Conservation (phyloP, 768 basidiomycete species). For the Thelephora ganbajun region DNA sequence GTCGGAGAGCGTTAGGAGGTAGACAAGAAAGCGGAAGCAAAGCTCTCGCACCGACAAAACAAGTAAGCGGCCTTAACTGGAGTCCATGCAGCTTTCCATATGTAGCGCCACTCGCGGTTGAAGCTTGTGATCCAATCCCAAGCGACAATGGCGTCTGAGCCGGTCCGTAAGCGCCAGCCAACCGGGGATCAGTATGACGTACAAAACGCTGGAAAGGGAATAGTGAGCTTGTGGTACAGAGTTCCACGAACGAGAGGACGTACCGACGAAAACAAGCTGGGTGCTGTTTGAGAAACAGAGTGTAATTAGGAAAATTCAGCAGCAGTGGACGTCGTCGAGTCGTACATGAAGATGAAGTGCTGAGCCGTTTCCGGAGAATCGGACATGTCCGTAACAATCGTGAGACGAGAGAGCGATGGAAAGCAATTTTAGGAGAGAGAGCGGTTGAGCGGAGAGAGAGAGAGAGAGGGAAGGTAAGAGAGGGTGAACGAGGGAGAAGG, state of each 20-base stretch:
- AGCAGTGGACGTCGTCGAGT: conserved; percentile 5
- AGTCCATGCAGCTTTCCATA: conserved; percentile 77
- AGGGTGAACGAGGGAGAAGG: neutral
- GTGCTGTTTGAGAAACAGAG: conserved; percentile 18
- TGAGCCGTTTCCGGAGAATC: conserved; percentile 44
- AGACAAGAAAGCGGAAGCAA: conserved; percentile 11
- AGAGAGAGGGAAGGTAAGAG: conserved; percentile 6
- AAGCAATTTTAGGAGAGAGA: conserved; percentile 4
- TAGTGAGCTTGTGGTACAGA: neutral
- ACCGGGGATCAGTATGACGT: conserved; percentile 15
- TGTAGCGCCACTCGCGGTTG: conserved; percentile 64
- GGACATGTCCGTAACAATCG: conserved; percentile 16
- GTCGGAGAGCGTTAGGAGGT: neutral
- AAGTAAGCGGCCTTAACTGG: conserved; percentile 75
- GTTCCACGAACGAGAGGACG: conserved; percentile 20
- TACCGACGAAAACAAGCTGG: conserved; percentile 80
- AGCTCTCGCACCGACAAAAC: conserved; percentile 53
- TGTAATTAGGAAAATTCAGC: neutral
- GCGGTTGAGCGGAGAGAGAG: conserved; percentile 1
- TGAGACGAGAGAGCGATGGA: conserved; percentile 2
- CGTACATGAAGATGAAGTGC: conserved; percentile 64
- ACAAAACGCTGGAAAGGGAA: conserved; percentile 36
- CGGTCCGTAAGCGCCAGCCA: neutral
- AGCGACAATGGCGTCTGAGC: conserved; percentile 59
- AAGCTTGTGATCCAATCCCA: conserved; percentile 82